Percentiles rank a stretch among this genome's conserved stretches.
Conservation (phyloP, 2,329 filamentous ascomycete species). For the Scedosporium apiospermum region DNA sequence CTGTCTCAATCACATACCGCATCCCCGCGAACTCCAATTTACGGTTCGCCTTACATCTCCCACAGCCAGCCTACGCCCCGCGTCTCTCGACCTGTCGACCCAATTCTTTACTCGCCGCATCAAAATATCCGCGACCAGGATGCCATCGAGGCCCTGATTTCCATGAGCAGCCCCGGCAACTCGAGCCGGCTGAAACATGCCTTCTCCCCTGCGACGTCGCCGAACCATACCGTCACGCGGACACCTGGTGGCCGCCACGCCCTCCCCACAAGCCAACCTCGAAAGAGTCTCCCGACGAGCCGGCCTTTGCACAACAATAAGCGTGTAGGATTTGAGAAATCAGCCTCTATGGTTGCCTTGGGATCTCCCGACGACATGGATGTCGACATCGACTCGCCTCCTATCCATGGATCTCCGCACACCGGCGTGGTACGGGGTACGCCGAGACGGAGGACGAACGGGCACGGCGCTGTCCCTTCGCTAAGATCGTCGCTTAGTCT, state of each 20-base stretch:
- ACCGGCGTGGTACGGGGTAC: slow-evolving; percentile 19
- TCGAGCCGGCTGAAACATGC: slow-evolving; percentile 51
- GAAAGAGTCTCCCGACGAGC: slow-evolving; percentile 42
- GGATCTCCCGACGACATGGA: slow-evolving; percentile 17
- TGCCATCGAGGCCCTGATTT: slow-evolving; percentile 69
- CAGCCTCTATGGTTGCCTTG: slow-evolving; percentile 21
- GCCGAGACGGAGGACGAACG: slow-evolving; percentile 34
- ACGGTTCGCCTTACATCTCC: slow-evolving; percentile 19
- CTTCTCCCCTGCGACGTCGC: slow-evolving; percentile 35
- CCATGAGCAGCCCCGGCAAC: slow-evolving; percentile 73
- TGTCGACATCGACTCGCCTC: slow-evolving; percentile 21
- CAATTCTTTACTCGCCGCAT: slow-evolving; percentile 57
- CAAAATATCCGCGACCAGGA: slow-evolving; percentile 68
- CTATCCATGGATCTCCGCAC: slow-evolving; percentile 5
- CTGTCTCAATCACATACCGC: slow-evolving; percentile 39
- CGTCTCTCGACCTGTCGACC: slow-evolving; percentile 33
- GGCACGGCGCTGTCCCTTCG: slow-evolving; percentile 19
- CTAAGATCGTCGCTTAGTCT: slow-evolving; percentile 35
- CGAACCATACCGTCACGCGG: slow-evolving; percentile 13
- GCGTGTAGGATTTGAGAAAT: slow-evolving; percentile 38
- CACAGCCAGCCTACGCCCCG: slow-evolving; percentile 27
- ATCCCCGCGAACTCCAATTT: slow-evolving; percentile 24
- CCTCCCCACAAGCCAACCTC: slow-evolving; percentile 37
- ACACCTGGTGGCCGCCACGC: slow-evolving; percentile 19
- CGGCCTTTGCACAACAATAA: slow-evolving; percentile 32